phyloP scores from a whole-genome alignment of 148 eudicot species.

The Camellia sinensis region DNA sequence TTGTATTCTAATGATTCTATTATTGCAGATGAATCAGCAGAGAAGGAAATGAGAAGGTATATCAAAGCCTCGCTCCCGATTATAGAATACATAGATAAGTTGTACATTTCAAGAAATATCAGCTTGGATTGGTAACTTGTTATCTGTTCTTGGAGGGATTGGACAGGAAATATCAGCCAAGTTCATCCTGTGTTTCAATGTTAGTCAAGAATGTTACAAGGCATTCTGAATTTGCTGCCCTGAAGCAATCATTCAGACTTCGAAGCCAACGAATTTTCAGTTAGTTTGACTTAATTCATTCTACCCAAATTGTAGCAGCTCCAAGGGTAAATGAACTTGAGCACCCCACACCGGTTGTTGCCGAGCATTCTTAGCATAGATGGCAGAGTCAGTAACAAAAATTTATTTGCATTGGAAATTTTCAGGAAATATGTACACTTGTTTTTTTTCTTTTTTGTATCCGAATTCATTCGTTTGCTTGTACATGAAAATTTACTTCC shows the following conservation, averaged over 20 bases:
- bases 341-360: no score
- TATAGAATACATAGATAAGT: constrained; percentile 78
- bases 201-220: neutral
- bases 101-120: constrained; percentile 58
- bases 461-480: neutral
- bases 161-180: neutral
- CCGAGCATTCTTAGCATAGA: no score
- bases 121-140: constrained; percentile 73
- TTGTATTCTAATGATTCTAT: neutral
- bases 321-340: no score
- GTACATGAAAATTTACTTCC: no score
- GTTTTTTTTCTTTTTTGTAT: neutral
- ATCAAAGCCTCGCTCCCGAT: constrained; percentile 65
- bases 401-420: neutral
- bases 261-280: neutral
- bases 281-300: no score
- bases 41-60: constrained; percentile 76
- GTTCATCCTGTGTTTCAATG: neutral
- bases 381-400: neutral
- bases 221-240: neutral
- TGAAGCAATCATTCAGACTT: neutral
- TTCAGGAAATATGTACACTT: neutral
- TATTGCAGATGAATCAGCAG: constrained; percentile 69
- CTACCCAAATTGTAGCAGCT: no score
- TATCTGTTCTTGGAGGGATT: neutral